Evolutionary conservation across 352 stramenopile genomes (phyloP).

Genomic region (Stephanocyclus meneghinianus): DNA sequence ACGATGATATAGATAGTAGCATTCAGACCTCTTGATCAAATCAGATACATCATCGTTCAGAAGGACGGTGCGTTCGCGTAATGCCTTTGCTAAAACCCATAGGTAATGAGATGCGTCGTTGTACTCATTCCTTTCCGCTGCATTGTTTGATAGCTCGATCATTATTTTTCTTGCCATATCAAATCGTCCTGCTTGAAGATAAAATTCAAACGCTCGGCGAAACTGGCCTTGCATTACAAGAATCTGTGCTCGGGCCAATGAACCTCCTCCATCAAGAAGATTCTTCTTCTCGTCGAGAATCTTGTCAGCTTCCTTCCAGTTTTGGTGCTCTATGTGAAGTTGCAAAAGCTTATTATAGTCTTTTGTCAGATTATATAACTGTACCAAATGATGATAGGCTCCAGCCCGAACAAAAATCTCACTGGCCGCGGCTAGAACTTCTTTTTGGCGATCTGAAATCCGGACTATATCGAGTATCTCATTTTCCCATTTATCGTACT

Average conservation of each 20-base stretch:
- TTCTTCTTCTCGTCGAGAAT: conserved; percentile 80
- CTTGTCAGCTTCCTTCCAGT: conserved; percentile 91
- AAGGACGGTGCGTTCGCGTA: conserved; percentile 17
- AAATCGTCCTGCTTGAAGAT: conserved; percentile 83
- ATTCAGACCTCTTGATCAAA: conserved; percentile 76
- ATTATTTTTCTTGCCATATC: conserved; percentile 88
- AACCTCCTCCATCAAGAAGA: conserved; percentile 81
- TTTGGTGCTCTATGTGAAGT: conserved; percentile 88
- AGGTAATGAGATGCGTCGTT: conserved; percentile 91
- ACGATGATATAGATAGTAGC: conserved; percentile 92
- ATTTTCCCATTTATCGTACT: conserved; percentile 85
- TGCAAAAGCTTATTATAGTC: conserved; percentile 83
- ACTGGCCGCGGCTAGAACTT: conserved; percentile 59
- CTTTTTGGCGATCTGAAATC: conserved; percentile 73
- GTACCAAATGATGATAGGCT: conserved; percentile 59
- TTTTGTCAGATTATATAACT: conserved; percentile 77
- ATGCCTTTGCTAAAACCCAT: conserved; percentile 88
- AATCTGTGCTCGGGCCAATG: conserved; percentile 89
- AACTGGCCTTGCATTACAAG: conserved; percentile 90
- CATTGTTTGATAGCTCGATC: conserved; percentile 87
- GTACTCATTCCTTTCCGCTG: conserved; percentile 87
- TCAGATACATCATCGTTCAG: neutral
- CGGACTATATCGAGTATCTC: conserved; percentile 85
- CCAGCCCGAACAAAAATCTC: conserved; percentile 46
- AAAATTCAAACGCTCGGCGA: conserved; percentile 90